phyloP scores from a whole-genome alignment of 108 stramenopile genomes.

The Licmophora abbreviata region DNA sequence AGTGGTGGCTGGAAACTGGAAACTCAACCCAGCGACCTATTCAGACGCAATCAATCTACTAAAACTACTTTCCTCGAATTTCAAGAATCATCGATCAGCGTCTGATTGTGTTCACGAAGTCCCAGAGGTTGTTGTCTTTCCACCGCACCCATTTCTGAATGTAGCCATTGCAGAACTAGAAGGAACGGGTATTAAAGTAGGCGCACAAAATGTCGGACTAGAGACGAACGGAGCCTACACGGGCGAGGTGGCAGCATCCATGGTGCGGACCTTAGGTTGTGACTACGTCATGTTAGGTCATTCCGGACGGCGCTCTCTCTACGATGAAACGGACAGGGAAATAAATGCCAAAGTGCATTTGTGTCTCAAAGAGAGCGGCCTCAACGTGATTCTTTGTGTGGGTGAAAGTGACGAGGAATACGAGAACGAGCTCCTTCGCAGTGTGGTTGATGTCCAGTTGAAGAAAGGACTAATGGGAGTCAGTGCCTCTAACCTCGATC shows the following conservation, averaged over 20 bases:
- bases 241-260: constrained; percentile 35
- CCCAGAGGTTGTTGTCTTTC: constrained; percentile 71
- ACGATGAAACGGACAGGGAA: constrained; percentile 27
- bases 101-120: constrained; percentile 14
- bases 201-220: constrained; percentile 69
- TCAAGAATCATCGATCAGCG: constrained; percentile 32
- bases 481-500: constrained; percentile 22
- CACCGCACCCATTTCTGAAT: constrained; percentile 64
- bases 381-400: constrained; percentile 37
- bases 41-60: constrained; percentile 52
- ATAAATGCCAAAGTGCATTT: constrained; percentile 27
- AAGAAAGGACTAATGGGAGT: constrained; percentile 63
- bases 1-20: constrained; percentile 75
- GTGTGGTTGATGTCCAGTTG: constrained; percentile 48
- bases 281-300: constrained; percentile 43
- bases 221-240: constrained; percentile 52
- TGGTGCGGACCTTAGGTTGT: constrained; percentile 31
- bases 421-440: constrained; percentile 31
- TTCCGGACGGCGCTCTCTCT: constrained; percentile 43
- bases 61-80: constrained; percentile 36
- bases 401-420: constrained; percentile 38
- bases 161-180: constrained; percentile 36
- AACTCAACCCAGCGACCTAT: constrained; percentile 63
- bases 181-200: constrained; percentile 59
- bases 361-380: constrained; percentile 19